Base-by-base conservation (phyloP, 2,329 filamentous ascomycete species). In the Cytospora piceae region DNA sequence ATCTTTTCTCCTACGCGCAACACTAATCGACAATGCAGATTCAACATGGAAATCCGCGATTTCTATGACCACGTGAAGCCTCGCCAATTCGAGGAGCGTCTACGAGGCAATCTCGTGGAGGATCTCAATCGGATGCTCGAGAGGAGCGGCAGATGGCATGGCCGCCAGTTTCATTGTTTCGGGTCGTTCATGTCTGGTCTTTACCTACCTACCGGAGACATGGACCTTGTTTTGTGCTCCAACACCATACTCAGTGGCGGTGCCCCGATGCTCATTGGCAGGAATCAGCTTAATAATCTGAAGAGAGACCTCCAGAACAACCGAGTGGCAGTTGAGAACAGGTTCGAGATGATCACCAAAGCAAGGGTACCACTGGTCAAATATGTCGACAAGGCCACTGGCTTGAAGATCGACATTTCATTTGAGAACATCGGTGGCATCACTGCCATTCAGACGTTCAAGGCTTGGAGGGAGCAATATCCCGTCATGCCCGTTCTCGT, bases 341-440 rank as follows among this genome's bases (percentile, higher is more conserved):
- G 86, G 2, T 82, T 93, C 37, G 85, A 91, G 71, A 83, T 90
- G 39, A 92, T 99, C 70, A 73, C 84, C 1, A 82, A 83, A 69
- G 94, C 95, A 27, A 93, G 91, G 72, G 94, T 99, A 2, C 95
- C 95, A 0, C 87, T 99, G 62, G 87, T 98, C 77, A 99, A 99
- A 76, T 98, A 92, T 73, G 84, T 92, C 54, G 95, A 99, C 73
- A 83, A 80, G 63, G 73, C 84, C 61, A 97, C 94, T 1, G 89
- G 88, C 15, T 81, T 99, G 61, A 92, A 91, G 71, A 90, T 98
- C 15, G 95, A 99, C 74, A 85, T 99, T 15, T 98, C 94, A 0
- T 97, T 99, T 74, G 94, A 99, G 78, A 98, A 97, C 73, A 78
- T 89, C 42, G 92, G 90, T 52, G 95, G 95, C 14, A 80, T 97